Base-by-base conservation (phyloP, 768 basidiomycete species). In the Lactarius indigo region DNA sequence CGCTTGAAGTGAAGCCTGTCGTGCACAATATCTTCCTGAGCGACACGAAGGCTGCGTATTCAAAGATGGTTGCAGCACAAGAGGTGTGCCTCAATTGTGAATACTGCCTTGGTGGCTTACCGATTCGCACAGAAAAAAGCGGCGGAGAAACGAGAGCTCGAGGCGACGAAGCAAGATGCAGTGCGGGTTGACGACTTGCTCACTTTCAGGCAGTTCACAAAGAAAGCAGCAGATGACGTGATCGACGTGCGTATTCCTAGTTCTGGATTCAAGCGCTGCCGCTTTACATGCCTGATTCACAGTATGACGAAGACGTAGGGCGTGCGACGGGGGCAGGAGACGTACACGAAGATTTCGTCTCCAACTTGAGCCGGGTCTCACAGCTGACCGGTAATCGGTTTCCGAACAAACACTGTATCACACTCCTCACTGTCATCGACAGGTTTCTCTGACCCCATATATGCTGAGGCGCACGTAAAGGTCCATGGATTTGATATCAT, bases 401-500 rank as follows among this genome's bases (percentile, higher is more conserved):
- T 59, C 61, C 28, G 63, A 57, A 7, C 44, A 26, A 31, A 28
- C 28, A 47, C 18, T 44, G 44, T 59, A 57, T 54, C 37, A 60
- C 59, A 26, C 9, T 47, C 39, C 61, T 68, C 18, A 64, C 28
- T 26, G 18, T 57, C 54, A 60, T 28, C 39, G 20, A 54, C 71
- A 88, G 95, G 96, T 37, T 98, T 98, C 84, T 97, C 96, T 31
- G 97, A 98, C 75, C 94, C 96, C 13, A 94, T 99, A 69, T 98
- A 98, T 72, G 96, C 96, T 9, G 97, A 99, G 76, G 96, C 96
- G 2, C 94, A 93, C 73, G 96, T 98, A 71, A 96, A 95, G 76
- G 93, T 98, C 78, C 93, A 98, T 70, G 94, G 95, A 44, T 98
- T 98, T 76, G 96, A 99, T 75, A 97, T 99, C 73, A 78, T 94